These are phyloP conservation scores for Pleurostoma richardsiae DNA, from an alignment of 2,329 filamentous ascomycete species.

Conservation along the genomic window DNA sequence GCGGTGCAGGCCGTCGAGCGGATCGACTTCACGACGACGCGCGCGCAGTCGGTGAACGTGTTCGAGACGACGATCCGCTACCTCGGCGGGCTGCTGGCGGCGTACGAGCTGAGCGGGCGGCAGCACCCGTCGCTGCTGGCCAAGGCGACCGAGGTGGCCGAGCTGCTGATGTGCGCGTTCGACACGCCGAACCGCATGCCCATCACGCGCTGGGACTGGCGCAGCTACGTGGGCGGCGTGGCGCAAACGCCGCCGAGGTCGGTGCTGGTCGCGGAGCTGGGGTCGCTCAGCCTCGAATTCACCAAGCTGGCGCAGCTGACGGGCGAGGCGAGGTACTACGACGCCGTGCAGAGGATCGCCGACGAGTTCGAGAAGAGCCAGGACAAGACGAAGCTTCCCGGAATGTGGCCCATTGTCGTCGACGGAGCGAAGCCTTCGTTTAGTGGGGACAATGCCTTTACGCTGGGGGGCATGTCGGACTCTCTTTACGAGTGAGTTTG, in stretches of 20 bases:
- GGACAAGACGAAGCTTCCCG: constrained; percentile 49
- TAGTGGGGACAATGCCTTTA: constrained; percentile 47
- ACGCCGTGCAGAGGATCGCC: constrained; percentile 53
- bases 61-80: constrained; percentile 72
- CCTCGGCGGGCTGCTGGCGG: constrained; percentile 63
- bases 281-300: constrained; percentile 56
- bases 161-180: constrained; percentile 61
- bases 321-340: constrained; percentile 54
- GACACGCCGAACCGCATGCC: constrained; percentile 67
- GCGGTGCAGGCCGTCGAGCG: constrained; percentile 52
- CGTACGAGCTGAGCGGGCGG: constrained; percentile 60
- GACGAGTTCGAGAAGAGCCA: constrained; percentile 51
- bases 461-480: constrained; percentile 51
- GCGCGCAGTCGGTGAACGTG: constrained; percentile 49
- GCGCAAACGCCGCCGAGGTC: constrained; percentile 37
- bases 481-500: constrained; percentile 56
- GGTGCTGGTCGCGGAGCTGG: constrained; percentile 44
- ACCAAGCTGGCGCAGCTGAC: constrained; percentile 62
- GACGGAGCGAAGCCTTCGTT: constrained; percentile 51
- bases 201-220: constrained; percentile 52
- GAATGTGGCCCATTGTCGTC: constrained; percentile 56
- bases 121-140: constrained; percentile 47
- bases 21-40: constrained; percentile 57
- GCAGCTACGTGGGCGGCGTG: constrained; percentile 38
- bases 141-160: constrained; percentile 60